Evolutionary conservation across 2,329 filamentous ascomycete genomes (phyloP).

Genomic region (Trichoderma brevicompactum): DNA sequence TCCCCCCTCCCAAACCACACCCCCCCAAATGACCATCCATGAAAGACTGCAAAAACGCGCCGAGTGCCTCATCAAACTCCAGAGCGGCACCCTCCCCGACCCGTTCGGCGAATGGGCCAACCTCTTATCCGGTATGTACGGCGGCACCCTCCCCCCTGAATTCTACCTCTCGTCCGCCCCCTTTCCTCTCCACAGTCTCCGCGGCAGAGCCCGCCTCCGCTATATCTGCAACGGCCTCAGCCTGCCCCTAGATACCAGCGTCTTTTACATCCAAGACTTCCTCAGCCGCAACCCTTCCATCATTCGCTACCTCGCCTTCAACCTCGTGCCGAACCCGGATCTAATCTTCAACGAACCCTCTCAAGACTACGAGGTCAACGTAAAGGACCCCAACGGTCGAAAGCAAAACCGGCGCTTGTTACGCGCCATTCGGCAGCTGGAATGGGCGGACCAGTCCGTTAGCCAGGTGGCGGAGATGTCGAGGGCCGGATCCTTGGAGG

Average conservation of each 20-base stretch:
- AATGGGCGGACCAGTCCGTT: neutral
- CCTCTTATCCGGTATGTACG: neutral
- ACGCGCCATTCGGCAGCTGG: slow-evolving; percentile 4
- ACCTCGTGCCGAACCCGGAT: slow-evolving; percentile 12
- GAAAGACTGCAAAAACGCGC: neutral
- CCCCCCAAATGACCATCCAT: neutral
- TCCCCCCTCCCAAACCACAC: neutral
- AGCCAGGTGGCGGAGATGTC: neutral
- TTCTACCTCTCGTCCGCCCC: slow-evolving; percentile 15
- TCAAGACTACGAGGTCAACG: neutral
- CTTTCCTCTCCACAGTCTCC: neutral
- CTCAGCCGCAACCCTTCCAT: slow-evolving; percentile 33
- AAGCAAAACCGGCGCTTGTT: neutral
- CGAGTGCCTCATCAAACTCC: neutral
- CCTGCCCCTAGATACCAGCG: slow-evolving; percentile 19
- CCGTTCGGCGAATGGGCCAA: slow-evolving; percentile 8
- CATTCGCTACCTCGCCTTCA: slow-evolving; percentile 32
- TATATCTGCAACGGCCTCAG: slow-evolving; percentile 30
- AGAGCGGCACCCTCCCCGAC: neutral
- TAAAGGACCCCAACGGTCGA: neutral
- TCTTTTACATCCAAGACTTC: slow-evolving; percentile 27
- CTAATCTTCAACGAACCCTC: neutral
- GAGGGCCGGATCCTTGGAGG: neutral
- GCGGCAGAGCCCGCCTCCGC: slow-evolving; percentile 17
- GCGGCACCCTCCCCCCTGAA: neutral